Percentiles rank a stretch among this genome's conserved stretches.
These are phyloP conservation scores for Lepidium didymum DNA, from an alignment of 345 rosid genomes.

Conservation along the genomic window DNA sequence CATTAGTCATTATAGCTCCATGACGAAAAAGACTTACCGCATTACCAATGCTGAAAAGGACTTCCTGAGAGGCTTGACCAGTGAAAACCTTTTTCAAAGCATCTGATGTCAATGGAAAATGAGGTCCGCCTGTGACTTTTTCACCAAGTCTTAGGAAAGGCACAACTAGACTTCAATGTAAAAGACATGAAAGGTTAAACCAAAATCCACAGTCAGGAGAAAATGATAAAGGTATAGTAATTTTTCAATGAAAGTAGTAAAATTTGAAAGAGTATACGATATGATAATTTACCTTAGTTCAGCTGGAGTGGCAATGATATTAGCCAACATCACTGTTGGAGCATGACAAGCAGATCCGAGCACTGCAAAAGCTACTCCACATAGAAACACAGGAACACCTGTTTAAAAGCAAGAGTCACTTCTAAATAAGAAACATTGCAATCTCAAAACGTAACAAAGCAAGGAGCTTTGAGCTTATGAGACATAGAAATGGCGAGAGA, in stretches of 20 bases:
- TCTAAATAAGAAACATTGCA: slow-evolving; percentile 4
- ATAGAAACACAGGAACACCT: slow-evolving; percentile 89
- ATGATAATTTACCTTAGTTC: slow-evolving; percentile 57
- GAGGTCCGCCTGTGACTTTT: slow-evolving; percentile 66
- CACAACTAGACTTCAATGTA: slow-evolving; percentile 55
- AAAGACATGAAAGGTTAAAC: slow-evolving; percentile 13
- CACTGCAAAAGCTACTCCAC: slow-evolving; percentile 76
- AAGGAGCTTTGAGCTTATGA: not conserved
- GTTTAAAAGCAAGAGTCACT: not conserved
- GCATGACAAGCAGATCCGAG: slow-evolving; percentile 76
- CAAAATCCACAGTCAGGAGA: not conserved
- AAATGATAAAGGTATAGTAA: not conserved
- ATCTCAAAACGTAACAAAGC: not conserved
- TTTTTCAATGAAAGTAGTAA: not conserved
- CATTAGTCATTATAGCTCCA: not conserved
- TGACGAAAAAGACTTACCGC: slow-evolving; percentile 47
- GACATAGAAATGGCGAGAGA: not conserved
- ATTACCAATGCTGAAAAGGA: slow-evolving; percentile 65
- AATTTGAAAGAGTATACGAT: not conserved
- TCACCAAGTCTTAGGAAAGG: slow-evolving; percentile 97
- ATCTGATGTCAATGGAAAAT: slow-evolving; percentile 88
- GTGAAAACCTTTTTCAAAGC: slow-evolving; percentile 82
- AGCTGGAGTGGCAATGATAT: slow-evolving; percentile 76
- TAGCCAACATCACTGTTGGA: slow-evolving; percentile 85
- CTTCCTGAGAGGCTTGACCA: slow-evolving; percentile 79